A percentile compares a stretch with the other conserved stretches of the same genome.
phyloP scores from a whole-genome alignment of 352 stramenopile genomes.

The Phytophthora niederhauseri region DNA sequence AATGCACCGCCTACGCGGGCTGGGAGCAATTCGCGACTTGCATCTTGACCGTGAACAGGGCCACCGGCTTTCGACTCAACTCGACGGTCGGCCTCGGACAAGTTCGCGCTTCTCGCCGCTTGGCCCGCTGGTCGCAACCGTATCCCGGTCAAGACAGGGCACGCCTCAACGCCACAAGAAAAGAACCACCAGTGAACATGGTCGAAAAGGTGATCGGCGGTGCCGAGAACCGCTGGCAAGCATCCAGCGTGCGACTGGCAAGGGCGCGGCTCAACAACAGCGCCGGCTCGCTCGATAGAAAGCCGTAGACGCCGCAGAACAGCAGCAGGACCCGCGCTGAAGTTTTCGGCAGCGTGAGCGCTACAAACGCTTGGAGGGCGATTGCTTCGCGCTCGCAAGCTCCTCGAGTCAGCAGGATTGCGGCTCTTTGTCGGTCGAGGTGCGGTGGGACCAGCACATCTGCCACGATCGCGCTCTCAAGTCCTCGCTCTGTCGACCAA shows the following conservation, averaged over 20 bases:
- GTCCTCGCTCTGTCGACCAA: background rate
- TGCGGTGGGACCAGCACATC: constrained; percentile 5
- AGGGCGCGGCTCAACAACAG: background rate
- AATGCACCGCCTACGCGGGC: background rate
- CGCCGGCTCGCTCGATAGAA: background rate
- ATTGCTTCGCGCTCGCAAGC: background rate
- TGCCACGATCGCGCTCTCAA: background rate
- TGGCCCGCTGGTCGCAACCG: constrained; percentile 18
- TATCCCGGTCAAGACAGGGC: constrained; percentile 25
- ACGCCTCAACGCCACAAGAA: constrained; percentile 14
- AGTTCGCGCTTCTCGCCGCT: background rate
- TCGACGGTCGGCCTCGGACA: constrained; percentile 14
- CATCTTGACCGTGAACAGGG: background rate
- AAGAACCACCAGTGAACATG: constrained; percentile 20
- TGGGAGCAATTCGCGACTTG: background rate
- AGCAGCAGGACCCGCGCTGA: background rate
- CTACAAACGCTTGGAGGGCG: background rate
- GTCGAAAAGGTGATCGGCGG: background rate
- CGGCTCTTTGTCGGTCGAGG: background rate
- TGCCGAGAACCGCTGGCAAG: background rate
- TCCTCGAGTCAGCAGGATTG: constrained; percentile 3
- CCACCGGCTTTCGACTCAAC: constrained; percentile 5
- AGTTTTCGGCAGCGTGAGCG: background rate
- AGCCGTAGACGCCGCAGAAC: background rate
- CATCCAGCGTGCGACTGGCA: background rate